Conservation (phyloP, 2,329 filamentous ascomycete genomes). For the Aspergillus fumigatus region DNA sequence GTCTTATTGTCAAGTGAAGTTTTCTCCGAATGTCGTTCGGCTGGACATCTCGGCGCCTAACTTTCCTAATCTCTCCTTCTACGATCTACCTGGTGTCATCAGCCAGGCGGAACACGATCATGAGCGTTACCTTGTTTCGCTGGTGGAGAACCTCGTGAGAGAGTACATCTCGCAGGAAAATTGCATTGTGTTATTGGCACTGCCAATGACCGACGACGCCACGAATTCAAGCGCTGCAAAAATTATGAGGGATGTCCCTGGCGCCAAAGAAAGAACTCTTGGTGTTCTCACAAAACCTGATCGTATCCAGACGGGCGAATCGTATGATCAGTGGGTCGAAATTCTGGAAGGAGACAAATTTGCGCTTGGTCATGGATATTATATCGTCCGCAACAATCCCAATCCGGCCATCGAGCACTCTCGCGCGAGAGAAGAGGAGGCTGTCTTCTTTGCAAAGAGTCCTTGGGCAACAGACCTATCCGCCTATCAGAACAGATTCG, state of each 20-base stretch:
- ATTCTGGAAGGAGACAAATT: conserved; percentile 63
- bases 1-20: conserved; percentile 52
- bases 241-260: conserved; percentile 53
- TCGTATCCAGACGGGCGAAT: conserved; percentile 52
- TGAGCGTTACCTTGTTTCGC: conserved; percentile 64
- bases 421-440: conserved; percentile 47
- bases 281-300: conserved; percentile 87
- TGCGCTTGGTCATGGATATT: conserved; percentile 68
- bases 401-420: conserved; percentile 41
- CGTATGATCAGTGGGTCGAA: conserved; percentile 55
- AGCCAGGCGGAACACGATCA: conserved; percentile 60
- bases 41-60: conserved; percentile 69
- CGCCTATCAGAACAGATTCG: conserved; percentile 44
- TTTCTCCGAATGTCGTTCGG: conserved; percentile 76
- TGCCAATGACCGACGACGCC: conserved; percentile 73
- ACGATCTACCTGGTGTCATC: conserved; percentile 80
- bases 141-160: conserved; percentile 66
- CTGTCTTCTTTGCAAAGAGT: conserved; percentile 44
- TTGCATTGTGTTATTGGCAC: conserved; percentile 71
- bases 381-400: conserved; percentile 62
- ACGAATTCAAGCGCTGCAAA: conserved; percentile 68
- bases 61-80: conserved; percentile 73
- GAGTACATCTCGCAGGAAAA: conserved; percentile 66
- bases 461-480: conserved; percentile 46
- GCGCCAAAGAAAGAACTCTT: conserved; percentile 57